phyloP scores from a whole-genome alignment of 2,329 filamentous ascomycete species.

The Colletotrichum tofieldiae region DNA sequence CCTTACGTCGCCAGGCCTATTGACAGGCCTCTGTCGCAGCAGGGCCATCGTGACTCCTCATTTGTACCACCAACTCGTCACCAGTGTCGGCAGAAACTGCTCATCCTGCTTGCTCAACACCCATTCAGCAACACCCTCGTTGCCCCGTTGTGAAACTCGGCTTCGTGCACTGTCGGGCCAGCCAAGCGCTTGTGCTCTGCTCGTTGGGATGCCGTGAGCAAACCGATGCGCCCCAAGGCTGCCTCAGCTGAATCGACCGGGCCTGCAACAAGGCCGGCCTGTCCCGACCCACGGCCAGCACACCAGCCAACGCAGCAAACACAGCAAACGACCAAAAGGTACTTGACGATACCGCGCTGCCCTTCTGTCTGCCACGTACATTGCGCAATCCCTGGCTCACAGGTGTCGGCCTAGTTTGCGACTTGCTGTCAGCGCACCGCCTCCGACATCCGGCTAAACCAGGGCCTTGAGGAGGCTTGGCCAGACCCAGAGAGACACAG shows the following conservation, averaged over 20 bases:
- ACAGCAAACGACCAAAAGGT: neutral
- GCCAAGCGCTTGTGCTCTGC: neutral
- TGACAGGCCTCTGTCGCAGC: constrained; percentile 38
- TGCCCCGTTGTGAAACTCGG: constrained; percentile 29
- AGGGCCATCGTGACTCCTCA: constrained; percentile 21
- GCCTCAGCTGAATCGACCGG: constrained; percentile 18
- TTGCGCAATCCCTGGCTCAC: neutral
- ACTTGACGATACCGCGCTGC: neutral
- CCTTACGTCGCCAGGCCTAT: constrained; percentile 17
- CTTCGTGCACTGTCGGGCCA: neutral
- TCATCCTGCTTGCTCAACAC: neutral
- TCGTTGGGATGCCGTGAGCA: constrained; percentile 10
- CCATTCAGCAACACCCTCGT: neutral
- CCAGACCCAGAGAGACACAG: too few species aligned
- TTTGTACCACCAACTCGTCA: constrained; percentile 28
- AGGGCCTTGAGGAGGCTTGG: neutral
- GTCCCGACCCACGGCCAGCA: neutral
- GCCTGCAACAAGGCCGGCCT: neutral
- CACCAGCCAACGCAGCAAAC: constrained; percentile 12
- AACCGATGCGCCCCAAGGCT: constrained; percentile 17
- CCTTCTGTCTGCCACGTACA: neutral
- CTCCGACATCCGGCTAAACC: constrained; percentile 5
- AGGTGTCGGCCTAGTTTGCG: neutral
- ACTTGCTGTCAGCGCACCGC: neutral
- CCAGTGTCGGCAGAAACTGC: constrained; percentile 23